Base-by-base conservation (phyloP, 78 protist species). In the Parvularia atlantis region DNA sequence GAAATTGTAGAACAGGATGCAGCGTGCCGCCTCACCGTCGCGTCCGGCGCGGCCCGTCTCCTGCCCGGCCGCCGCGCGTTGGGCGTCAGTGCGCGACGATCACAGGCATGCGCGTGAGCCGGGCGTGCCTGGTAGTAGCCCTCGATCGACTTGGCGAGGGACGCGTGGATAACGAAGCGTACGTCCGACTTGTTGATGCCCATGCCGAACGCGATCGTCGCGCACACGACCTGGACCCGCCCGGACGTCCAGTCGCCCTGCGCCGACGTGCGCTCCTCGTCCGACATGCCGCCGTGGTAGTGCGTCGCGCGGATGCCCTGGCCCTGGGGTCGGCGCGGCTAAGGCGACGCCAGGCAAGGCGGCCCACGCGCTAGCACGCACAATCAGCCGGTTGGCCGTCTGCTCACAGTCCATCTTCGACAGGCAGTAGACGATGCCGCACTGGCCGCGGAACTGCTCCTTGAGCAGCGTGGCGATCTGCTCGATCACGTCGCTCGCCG, bases 141-240 rank as follows among this genome's bases (percentile, higher is more conserved):
- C 67, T 96, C 99, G 50, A 97, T 28, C 36, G 92, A 82, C 82
- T 95, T 96, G 26, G 99, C 97, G 60, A 97, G 43, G n/a, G 96
- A 41, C 78, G 80, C 73, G 85, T 97, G 99, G 43, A 97, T 66
- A 54, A 97, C 95, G 61, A 84, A 93, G 59, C 98, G 90, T 30
- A 95, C 97, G 61, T 95, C 96, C 0, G 93, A 88, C 43, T 93
- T 94, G 82, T 94, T 85, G 70, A 94, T 94, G 33, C 97, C 99
- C 97, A 95, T 89, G 46, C 99, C 99, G 66, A 97, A 97, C 4
- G 99, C 99, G 16, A 97, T 86, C 30, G 99, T 97, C 31, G 98
- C 97, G 28, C 70, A 61, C 30, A 97, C 78, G 57, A 97, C 86
- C 40, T 74, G 64, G 46, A 6, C 30, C 1, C 53, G 60, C 0